A percentile compares a stretch with the other conserved stretches of the same genome.
Evolutionary conservation across 495 filamentous ascomycete genomes (phyloP).

Genomic region (Viridothelium virens): DNA sequence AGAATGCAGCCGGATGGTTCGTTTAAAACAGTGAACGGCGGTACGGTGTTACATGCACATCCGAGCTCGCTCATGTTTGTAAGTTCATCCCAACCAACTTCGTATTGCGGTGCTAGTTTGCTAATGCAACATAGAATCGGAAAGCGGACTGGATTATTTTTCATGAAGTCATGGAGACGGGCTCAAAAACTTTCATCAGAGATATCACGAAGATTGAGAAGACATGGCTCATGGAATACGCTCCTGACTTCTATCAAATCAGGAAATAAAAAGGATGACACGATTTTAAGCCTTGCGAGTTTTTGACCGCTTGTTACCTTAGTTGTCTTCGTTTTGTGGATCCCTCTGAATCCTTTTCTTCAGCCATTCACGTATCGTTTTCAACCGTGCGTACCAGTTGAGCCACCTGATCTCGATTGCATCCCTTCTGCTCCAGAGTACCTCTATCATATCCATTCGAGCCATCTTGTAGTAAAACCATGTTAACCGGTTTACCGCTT

Average conservation of each 20-base stretch:
- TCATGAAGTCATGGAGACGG: conserved; percentile 88
- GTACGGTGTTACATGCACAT: conserved; percentile 71
- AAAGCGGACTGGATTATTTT: conserved; percentile 98
- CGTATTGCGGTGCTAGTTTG: conserved; percentile 20
- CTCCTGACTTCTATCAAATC: conserved; percentile 71
- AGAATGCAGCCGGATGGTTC: conserved; percentile 92
- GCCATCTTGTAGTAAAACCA: too few species aligned
- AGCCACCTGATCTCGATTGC: too few species aligned
- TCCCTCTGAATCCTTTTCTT: too few species aligned
- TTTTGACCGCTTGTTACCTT: too few species aligned
- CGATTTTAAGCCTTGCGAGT: too few species aligned
- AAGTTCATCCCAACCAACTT: conserved; percentile 29
- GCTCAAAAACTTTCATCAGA: conserved; percentile 80
- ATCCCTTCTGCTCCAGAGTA: too few species aligned
- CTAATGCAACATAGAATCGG: conserved; percentile 53
- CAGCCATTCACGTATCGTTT: too few species aligned
- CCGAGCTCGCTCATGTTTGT: conserved; percentile 91
- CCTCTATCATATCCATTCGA: too few species aligned
- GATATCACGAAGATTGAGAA: conserved; percentile 91
- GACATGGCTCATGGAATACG: conserved; percentile 83
- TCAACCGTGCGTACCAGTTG: too few species aligned
- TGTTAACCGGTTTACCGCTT: too few species aligned
- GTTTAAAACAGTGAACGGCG: conserved; percentile 73
- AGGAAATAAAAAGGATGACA: conserved; percentile 14
- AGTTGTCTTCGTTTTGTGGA: too few species aligned